Base-by-base conservation (phyloP, 768 basidiomycete species). In the Boletus edulis region DNA sequence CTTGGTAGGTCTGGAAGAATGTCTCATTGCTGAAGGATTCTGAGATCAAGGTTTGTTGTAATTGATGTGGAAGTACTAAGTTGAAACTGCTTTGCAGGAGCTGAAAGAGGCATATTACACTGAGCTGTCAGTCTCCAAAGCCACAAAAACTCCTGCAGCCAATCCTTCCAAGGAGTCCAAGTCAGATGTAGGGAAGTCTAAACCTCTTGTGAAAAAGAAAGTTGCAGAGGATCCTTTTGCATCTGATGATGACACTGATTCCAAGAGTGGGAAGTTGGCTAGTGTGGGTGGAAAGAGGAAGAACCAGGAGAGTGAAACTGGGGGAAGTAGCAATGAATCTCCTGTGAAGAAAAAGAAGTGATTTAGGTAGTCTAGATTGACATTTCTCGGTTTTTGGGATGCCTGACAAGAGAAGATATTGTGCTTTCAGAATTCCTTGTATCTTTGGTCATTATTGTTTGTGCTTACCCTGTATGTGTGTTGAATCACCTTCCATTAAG, bases 1-100 rank as follows among this genome's bases (percentile, higher is more conserved):
- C 54, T 39, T 42, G 55, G 5, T 56, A 89, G 88, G 74, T 83
- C 31, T 89, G 88, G 86, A 89, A 85, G 72, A 84, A 81, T 61
- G 72, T 76, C 9, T 75, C 78, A 27, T 66, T 90, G 18, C 62
- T 89, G 52, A 74, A 76, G 18, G 85, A 86, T 17, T 64, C 78
- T 42, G 84, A 89, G 66, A 79, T 80, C 56, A 85, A 87, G 75
- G 88, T 82, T 58, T 42, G 61, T 52, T 55, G 10, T 17, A n/a
- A 38, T 43, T 24, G 7, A 24, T 31, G 10, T 8, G 4, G 27
- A 13, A 46, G 31, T 20, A 40, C 47, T 24, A 2, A 31, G 3
- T 31, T 61, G 18, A 32, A 22, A 49, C 52, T 29, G 27, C 17
- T 47, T 3, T 24, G 1, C 43, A 90, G 87, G 79, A 76, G 46